Percentiles rank a stretch among this genome's conserved stretches.
phyloP scores from a whole-genome alignment of 345 rosid genomes.

The Sonneratia alba region DNA sequence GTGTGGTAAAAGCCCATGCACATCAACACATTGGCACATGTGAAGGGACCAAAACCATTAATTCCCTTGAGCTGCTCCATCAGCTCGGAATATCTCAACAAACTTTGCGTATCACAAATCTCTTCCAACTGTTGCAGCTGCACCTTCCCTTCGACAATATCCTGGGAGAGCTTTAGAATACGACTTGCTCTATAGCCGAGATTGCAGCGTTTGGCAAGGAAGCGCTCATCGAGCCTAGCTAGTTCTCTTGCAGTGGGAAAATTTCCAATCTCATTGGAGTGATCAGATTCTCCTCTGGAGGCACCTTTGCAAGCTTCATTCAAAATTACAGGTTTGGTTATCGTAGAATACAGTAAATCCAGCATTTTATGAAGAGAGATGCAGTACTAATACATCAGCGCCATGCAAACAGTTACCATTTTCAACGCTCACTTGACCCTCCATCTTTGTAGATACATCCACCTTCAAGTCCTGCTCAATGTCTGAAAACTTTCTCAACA shows the following conservation, averaged over 20 bases:
- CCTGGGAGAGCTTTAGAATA: constrained; percentile 34
- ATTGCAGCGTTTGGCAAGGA: constrained; percentile 35
- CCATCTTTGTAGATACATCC: background rate
- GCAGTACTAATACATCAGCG: background rate
- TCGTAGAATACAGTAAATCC: background rate
- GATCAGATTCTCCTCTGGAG: constrained; percentile 5
- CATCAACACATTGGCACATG: constrained; percentile 41
- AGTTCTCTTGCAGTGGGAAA: constrained; percentile 42
- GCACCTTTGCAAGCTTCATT: background rate
- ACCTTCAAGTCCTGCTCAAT: constrained; percentile 1
- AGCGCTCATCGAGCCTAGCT: constrained; percentile 32
- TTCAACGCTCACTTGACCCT: background rate
- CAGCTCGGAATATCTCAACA: constrained; percentile 18
- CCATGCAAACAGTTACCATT: background rate
- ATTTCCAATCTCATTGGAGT: constrained; percentile 16
- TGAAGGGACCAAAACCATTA: constrained; percentile 49
- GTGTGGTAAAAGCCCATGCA: constrained; percentile 48
- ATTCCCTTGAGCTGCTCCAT: constrained; percentile 22
- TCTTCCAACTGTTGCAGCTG: constrained; percentile 29
- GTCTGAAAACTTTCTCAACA: constrained; percentile 11
- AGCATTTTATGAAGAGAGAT: background rate
- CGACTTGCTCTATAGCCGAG: constrained; percentile 43
- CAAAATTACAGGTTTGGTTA: background rate
- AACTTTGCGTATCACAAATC: constrained; percentile 14
- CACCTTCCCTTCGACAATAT: constrained; percentile 37